phyloP scores from a whole-genome alignment of 1,139 yeast species.

The Hanseniaspora sp. region DNA sequence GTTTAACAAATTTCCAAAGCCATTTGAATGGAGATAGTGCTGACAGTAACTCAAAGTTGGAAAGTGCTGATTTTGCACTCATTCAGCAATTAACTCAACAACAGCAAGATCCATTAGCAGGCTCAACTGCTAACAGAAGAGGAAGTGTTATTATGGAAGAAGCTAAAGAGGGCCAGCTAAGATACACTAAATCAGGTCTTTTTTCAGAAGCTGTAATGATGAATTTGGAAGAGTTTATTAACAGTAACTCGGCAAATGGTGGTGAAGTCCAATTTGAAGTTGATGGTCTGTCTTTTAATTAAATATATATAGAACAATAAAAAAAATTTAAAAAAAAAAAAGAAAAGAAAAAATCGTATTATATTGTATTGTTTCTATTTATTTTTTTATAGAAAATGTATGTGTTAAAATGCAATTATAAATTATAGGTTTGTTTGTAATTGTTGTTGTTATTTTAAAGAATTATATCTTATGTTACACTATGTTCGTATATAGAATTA shows the following conservation, averaged over 20 bases:
- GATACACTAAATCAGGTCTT: slow-evolving; percentile 63
- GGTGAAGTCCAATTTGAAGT: slow-evolving; percentile 4
- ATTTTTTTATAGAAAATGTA: no score
- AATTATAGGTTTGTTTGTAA: background rate
- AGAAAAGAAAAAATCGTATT: background rate
- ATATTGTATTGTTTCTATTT: background rate
- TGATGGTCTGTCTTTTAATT: slow-evolving; percentile 9
- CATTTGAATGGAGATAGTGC: background rate
- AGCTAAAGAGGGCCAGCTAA: slow-evolving; percentile 62
- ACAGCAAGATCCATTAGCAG: slow-evolving; percentile 5
- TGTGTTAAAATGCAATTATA: no score
- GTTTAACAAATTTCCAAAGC: background rate
- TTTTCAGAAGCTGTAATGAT: slow-evolving; percentile 62
- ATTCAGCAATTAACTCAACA: slow-evolving; percentile 10
- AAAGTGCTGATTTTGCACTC: slow-evolving; percentile 1
- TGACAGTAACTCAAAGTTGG: background rate
- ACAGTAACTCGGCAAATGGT: background rate
- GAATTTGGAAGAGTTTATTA: slow-evolving; percentile 49
- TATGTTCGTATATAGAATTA: background rate
- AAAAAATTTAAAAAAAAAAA: no score
- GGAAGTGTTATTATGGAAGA: slow-evolving; percentile 58
- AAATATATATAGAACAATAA: background rate
- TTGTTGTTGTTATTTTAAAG: background rate
- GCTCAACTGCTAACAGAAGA: slow-evolving; percentile 24
- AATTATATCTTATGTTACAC: background rate